Percentiles rank a stretch among this genome's conserved stretches.
phyloP scores from a whole-genome alignment of 371 early-diverging fungal species.

The Mortierella sp. region DNA sequence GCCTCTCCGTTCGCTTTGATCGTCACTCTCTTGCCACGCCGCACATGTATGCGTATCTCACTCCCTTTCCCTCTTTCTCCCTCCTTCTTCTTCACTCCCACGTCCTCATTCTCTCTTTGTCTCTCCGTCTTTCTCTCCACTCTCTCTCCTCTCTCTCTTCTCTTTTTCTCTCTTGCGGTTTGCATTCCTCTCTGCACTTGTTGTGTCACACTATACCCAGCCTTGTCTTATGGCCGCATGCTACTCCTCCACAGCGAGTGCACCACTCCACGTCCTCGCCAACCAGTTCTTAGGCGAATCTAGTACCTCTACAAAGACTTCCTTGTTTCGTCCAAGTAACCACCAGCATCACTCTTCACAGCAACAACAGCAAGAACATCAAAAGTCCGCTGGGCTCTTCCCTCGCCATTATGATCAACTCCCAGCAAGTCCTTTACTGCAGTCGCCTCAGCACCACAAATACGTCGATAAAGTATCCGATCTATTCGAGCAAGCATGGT shows the following conservation, averaged over 20 bases:
- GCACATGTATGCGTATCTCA: too few relatives aligned
- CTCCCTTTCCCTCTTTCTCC: not conserved
- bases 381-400: slow-evolving; percentile 6
- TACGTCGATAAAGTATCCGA: not conserved
- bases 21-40: too few relatives aligned
- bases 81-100: not conserved
- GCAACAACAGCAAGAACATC: not conserved
- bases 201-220: too few relatives aligned
- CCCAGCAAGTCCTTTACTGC: not conserved
- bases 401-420: slow-evolving; percentile 10
- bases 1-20: too few relatives aligned
- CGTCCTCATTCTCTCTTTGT: not conserved
- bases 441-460: not conserved
- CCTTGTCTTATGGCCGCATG: slow-evolving; percentile 39
- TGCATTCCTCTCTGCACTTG: not conserved
- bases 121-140: not conserved
- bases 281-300: slow-evolving; percentile 48
- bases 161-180: not conserved
- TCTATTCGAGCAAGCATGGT: slow-evolving; percentile 41
- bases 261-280: slow-evolving; percentile 43
- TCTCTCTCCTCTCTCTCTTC: not conserved
- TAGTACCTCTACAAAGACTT: slow-evolving; percentile 25
- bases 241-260: slow-evolving; percentile 37
- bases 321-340: slow-evolving; percentile 10
- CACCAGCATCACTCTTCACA: not conserved